Conservation (phyloP, 2,329 filamentous ascomycete genomes). For the Teratosphaeria gauchensis region DNA sequence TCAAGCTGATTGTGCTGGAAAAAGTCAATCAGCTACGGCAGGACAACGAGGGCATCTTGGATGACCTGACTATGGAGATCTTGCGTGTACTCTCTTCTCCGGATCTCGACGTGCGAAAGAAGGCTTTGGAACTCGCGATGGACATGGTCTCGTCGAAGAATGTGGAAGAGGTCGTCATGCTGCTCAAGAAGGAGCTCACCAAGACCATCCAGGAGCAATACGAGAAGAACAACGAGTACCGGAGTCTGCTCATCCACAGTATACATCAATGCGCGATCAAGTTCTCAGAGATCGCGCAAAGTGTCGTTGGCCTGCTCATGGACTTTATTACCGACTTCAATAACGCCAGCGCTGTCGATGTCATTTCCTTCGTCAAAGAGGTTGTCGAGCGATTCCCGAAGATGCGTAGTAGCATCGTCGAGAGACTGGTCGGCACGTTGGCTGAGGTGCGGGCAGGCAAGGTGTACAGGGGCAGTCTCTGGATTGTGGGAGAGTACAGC, state of each 20-base stretch:
- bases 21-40: slow-evolving; percentile 79
- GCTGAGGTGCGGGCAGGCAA: slow-evolving; percentile 92
- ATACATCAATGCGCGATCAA: slow-evolving; percentile 99
- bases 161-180: slow-evolving; percentile 89
- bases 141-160: slow-evolving; percentile 99
- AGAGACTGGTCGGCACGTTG: slow-evolving; percentile 78
- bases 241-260: slow-evolving; percentile 87
- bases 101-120: slow-evolving; percentile 89
- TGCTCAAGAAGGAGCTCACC: slow-evolving; percentile 92
- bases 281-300: slow-evolving; percentile 95
- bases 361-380: slow-evolving; percentile 98
- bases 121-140: slow-evolving; percentile 79
- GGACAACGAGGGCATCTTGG: slow-evolving; percentile 82
- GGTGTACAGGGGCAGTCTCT: slow-evolving; percentile 90
- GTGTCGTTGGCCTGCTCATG: slow-evolving; percentile 94
- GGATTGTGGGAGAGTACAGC: slow-evolving; percentile 97
- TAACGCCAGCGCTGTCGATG: slow-evolving; percentile 90
- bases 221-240: slow-evolving; percentile 94
- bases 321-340: slow-evolving; percentile 99
- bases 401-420: slow-evolving; percentile 76
- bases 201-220: slow-evolving; percentile 99
- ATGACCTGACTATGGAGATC: slow-evolving; percentile 95
- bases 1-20: slow-evolving; percentile 95
- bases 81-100: slow-evolving; percentile 88
- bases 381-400: slow-evolving; percentile 97